Base-by-base conservation (phyloP, 78 protist genomes). In the Dictyostelium citrinum region DNA sequence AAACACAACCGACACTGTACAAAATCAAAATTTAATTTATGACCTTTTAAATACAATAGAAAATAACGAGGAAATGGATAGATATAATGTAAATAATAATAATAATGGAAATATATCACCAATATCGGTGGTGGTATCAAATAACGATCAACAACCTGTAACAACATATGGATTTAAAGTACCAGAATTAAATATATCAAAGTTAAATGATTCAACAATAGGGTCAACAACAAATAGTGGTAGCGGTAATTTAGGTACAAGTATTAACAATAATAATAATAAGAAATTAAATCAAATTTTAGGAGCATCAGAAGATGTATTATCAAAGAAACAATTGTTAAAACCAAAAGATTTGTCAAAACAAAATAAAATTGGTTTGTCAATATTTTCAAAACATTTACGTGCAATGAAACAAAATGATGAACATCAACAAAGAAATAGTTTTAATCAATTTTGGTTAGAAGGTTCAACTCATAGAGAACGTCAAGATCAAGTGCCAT, bases 361-460 rank as follows among this genome's bases (percentile, higher is more conserved):
- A n/a, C 64, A 86, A 61, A 61, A 55, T 22, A 61, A 60, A 22
- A 68, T 29, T 29, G 85, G 77, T 9, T 82, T 58, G 11, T n/a
- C 41, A 22, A 60, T 24, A 35, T 64, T 82, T 17, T 78, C 93
- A 17, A 88, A 88, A 24, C 93, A 88, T 55, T 49, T 88, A 58
- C 80, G 71, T 49, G 1, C 81, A 20, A 24, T 88, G 4, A 76
- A 78, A 46, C 79, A 67, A 49, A 45, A 51, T 8, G 85, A 88
- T 31, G 85, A 88, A 10, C 61, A 76, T 11, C 70, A 68, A 67
- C 93, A 88, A 67, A 33, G 93, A 31, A 88, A 88, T 78, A 78
- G 85, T 33, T 88, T 88, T 43, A 88, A 78, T 67, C 93, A 88
- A 49, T 88, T 88, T 64, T 88, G 93, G 93, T 35, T 88, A 2